phyloP scores from a whole-genome alignment of 345 rosid genomes.

The Eucalyptus cloeziana region DNA sequence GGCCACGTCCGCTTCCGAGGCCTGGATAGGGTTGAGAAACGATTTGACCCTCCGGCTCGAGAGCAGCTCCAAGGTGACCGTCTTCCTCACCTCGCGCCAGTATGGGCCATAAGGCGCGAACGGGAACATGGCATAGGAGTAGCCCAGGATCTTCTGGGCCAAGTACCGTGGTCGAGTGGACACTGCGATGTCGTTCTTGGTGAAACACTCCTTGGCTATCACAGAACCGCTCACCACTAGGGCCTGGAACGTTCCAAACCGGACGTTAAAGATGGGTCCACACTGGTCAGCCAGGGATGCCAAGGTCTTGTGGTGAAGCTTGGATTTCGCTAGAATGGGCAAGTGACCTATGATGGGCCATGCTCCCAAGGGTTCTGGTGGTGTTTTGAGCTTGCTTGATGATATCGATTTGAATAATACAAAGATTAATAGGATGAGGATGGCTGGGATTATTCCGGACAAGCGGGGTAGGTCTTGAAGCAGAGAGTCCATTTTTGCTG shows the following conservation, averaged over 20 bases:
- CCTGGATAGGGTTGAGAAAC: not conserved
- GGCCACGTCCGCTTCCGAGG: not conserved
- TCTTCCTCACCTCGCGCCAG: constrained; percentile 22
- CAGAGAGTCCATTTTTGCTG: not conserved
- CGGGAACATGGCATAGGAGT: constrained; percentile 2
- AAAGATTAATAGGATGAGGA: not conserved
- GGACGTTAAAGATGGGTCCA: constrained; percentile 24
- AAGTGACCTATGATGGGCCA: constrained; percentile 38
- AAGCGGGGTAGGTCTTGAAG: not conserved
- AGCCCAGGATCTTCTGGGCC: constrained; percentile 1
- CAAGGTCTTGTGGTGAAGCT: constrained; percentile 15
- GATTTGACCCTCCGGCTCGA: not conserved
- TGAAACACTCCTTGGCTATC: constrained; percentile 15
- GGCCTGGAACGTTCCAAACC: constrained; percentile 10
- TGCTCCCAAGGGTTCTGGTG: not conserved
- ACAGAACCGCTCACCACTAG: constrained; percentile 8
- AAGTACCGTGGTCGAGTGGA: constrained; percentile 11
- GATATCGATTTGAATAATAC: not conserved
- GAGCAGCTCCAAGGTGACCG: constrained; percentile 7
- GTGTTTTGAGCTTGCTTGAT: not conserved
- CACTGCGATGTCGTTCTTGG: constrained; percentile 9
- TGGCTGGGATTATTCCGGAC: not conserved
- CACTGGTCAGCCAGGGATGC: constrained; percentile 18
- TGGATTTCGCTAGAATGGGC: not conserved
- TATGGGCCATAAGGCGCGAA: constrained; percentile 6